Evolutionary conservation across 78 protist genomes (phyloP).

Genomic region (Corallochytrium limacisporum): DNA sequence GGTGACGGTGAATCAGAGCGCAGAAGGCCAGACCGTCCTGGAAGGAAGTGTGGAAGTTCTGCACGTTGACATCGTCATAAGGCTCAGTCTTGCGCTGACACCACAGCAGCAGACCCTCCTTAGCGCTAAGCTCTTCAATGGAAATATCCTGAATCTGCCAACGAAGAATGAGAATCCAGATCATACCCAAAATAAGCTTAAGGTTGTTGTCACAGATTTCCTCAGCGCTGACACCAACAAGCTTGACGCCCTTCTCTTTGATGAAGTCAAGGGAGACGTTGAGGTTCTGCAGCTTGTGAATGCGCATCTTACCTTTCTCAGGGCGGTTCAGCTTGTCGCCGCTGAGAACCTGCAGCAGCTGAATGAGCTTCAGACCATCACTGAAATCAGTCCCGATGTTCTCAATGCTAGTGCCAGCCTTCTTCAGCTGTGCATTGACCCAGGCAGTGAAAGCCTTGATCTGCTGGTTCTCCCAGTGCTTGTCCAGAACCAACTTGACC

Average conservation of each 20-base stretch:
- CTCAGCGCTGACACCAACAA: conserved; percentile 26
- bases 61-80: conserved; percentile 9
- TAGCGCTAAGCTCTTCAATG: conserved; percentile 31
- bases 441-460: conserved; percentile 66
- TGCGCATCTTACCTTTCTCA: conserved; percentile 24
- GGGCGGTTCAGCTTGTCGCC: conserved; percentile 29
- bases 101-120: conserved; percentile 70
- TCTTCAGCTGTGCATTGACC: conserved; percentile 62
- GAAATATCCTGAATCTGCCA: conserved; percentile 43
- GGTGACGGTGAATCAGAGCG: conserved; percentile 38
- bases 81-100: conserved; percentile 36
- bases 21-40: conserved; percentile 48
- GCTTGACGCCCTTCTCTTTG: neutral
- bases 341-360: conserved; percentile 60
- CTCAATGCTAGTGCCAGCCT: conserved; percentile 40
- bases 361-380: conserved; percentile 56
- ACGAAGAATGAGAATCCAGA: conserved; percentile 48
- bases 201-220: conserved; percentile 34
- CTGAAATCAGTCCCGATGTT: conserved; percentile 47
- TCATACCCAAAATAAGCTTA: conserved; percentile 46
- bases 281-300: conserved; percentile 9
- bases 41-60: conserved; percentile 26
- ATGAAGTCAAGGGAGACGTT: conserved; percentile 8
- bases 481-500: too few relatives aligned
- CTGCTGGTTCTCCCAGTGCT: neutral